Conservation (phyloP, 495 filamentous ascomycete species). For the Neurospora tetraspora region DNA sequence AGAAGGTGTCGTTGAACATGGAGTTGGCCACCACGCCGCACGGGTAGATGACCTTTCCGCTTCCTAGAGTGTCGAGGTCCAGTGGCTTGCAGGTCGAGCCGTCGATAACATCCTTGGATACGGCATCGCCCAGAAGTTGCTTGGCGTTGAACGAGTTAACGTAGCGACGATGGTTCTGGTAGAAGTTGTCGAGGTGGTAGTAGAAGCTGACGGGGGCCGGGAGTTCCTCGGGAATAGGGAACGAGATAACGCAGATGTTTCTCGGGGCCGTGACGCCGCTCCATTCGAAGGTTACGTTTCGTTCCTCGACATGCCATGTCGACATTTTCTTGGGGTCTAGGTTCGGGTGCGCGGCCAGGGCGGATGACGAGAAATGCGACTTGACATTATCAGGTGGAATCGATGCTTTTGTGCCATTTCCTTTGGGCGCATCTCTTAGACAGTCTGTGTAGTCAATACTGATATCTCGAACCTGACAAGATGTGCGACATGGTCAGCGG, state of each 20-base stretch:
- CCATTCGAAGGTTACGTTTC: constrained; percentile 12
- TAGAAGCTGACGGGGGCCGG: constrained; percentile 77
- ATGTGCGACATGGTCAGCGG: constrained; percentile 20
- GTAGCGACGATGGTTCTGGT: constrained; percentile 97
- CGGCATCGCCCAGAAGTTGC: constrained; percentile 67
- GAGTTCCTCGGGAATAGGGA: constrained; percentile 69
- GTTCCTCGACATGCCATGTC: constrained; percentile 14
- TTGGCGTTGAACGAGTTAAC: constrained; percentile 76
- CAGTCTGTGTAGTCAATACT: constrained; percentile 85
- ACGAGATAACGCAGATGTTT: constrained; percentile 54
- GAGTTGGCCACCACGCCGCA: constrained; percentile 97
- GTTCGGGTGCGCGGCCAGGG: constrained; percentile 13
- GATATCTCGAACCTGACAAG: constrained; percentile 73
- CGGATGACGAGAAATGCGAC: constrained; percentile 53
- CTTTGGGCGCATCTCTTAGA: constrained; percentile 35
- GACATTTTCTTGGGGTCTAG: constrained; percentile 17
- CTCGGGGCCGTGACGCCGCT: constrained; percentile 12
- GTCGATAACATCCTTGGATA: constrained; percentile 50
- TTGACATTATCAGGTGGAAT: constrained; percentile 50
- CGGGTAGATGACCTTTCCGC: constrained; percentile 72
- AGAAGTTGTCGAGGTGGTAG: constrained; percentile 95
- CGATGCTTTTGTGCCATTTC: constrained; percentile 3
- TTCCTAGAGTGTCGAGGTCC: constrained; percentile 34
- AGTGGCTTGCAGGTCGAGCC: constrained; percentile 68
- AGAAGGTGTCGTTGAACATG: constrained; percentile 91